Conservation (phyloP, 148 eudicot species). For the Chenopodium formosanum region DNA sequence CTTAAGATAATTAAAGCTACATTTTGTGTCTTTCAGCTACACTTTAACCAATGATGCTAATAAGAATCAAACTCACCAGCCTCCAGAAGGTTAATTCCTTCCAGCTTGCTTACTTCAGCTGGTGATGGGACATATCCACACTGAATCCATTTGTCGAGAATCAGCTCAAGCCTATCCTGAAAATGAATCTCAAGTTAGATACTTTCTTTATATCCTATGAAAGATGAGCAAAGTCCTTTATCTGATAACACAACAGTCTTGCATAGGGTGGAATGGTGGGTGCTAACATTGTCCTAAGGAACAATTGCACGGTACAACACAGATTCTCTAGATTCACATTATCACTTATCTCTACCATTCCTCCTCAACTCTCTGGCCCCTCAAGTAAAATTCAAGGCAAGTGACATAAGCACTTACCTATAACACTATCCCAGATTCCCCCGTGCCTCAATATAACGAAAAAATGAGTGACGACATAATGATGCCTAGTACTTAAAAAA, state of each 20-base stretch:
- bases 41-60: neutral
- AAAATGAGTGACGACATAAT: neutral
- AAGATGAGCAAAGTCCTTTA: neutral
- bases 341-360: neutral
- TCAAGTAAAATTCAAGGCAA: too few species aligned
- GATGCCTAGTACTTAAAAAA: neutral
- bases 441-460: too few species aligned
- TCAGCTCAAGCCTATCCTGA: conserved; percentile 93
- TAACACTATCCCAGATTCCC: too few species aligned
- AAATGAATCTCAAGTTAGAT: conserved; percentile 19
- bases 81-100: conserved; percentile 63
- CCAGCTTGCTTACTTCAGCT: conserved; percentile 82
- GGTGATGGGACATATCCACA: conserved; percentile 71
- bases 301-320: neutral
- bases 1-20: neutral
- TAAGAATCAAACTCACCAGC: conserved; percentile 43
- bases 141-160: conserved; percentile 64
- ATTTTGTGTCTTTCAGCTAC: neutral
- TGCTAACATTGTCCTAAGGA: neutral
- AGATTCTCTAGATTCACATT: neutral
- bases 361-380: neutral
- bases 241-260: neutral
- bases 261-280: neutral
- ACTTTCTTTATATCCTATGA: neutral
- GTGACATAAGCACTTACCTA: too few species aligned